A percentile compares a stretch with the other conserved stretches of the same genome.
phyloP scores from a whole-genome alignment of 2,329 filamentous ascomycete genomes.

The Sarocladiaceae sp. region DNA sequence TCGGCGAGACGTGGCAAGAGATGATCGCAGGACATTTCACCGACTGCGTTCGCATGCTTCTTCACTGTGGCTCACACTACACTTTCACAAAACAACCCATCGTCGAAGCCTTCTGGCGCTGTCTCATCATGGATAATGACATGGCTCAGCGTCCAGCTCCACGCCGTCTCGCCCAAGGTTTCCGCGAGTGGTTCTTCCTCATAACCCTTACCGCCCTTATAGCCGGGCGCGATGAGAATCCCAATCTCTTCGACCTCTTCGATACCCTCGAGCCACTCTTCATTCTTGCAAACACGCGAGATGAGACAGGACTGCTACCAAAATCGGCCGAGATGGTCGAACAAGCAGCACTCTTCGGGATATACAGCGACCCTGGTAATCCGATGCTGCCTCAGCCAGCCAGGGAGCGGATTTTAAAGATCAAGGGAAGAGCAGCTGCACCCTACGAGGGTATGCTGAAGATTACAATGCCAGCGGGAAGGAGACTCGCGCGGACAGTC shows the following conservation, averaged over 20 bases:
- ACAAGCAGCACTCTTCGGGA: conserved; percentile 14
- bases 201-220: conserved; percentile 14
- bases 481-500: conserved; percentile 16
- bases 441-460: conserved; percentile 15
- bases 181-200: conserved; percentile 15
- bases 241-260: conserved; percentile 15
- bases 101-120: conserved; percentile 22
- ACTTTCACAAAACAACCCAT: conserved; percentile 17
- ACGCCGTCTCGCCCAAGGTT: conserved; percentile 12
- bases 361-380: conserved; percentile 11
- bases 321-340: conserved; percentile 13
- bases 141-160: conserved; percentile 16
- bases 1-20: conserved; percentile 10
- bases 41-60: conserved; percentile 16
- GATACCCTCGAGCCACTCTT: conserved; percentile 17
- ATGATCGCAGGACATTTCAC: conserved; percentile 9
- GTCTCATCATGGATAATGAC: conserved; percentile 21
- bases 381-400: conserved; percentile 13
- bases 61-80: conserved; percentile 18
- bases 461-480: conserved; percentile 13
- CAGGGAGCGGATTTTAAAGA: conserved; percentile 1
- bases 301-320: conserved; percentile 16
- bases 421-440: conserved; percentile 11
- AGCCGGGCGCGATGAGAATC: conserved; percentile 6
- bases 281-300: conserved; percentile 17